Base-by-base conservation (phyloP, 106 monocot genomes). In the Platanthera guangdongensis region DNA sequence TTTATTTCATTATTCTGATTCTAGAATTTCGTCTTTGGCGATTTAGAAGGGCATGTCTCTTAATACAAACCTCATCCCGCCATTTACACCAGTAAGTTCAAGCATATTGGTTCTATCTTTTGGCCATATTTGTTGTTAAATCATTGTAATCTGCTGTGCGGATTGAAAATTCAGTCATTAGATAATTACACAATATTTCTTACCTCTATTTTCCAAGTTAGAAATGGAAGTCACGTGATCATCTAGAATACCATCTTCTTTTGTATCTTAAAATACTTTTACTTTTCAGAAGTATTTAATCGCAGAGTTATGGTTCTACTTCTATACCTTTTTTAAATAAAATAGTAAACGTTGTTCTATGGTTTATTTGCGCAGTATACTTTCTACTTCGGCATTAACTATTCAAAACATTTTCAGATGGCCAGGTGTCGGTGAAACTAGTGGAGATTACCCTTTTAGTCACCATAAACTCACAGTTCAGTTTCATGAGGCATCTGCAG, bases 391-490 rank as follows among this genome's bases (percentile, higher is more conserved):
- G 4, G 50, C 25, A 46, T 68, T 76, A 79, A 76, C 46, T 79
- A 71, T 75, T 64, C 16, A 28, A 67, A 45, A 32, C 73, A 39
- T 86, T 76, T 84, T 75, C 84, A 96, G 95, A 80, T 96, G 95
- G 95, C 78, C 81, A 57, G 96, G 93, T 81, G 86, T 97, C 51
- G 84, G 87, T 81, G 96, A 94, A 78, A 86, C 93, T 60, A 89
- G 84, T 82, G 96, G 96, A 74, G 96, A 97, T 83, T 97, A 97
- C 57, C 96, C 96, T 52, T 97, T 97, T 80, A 94, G 96, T 77
- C 96, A 97, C 81, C 96, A 97, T 78, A 91, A 97, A 60, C 87
- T 97, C 28, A 97, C 96, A 53, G 96, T 97, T 69, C 96, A 97
- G 57, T 97, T 91, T 83, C 86, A 77, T 77, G 96, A 97, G 81